A percentile compares a stretch with the other conserved stretches of the same genome.
phyloP scores from a whole-genome alignment of 805 yeast genomes.

The Starmera quercuum region DNA sequence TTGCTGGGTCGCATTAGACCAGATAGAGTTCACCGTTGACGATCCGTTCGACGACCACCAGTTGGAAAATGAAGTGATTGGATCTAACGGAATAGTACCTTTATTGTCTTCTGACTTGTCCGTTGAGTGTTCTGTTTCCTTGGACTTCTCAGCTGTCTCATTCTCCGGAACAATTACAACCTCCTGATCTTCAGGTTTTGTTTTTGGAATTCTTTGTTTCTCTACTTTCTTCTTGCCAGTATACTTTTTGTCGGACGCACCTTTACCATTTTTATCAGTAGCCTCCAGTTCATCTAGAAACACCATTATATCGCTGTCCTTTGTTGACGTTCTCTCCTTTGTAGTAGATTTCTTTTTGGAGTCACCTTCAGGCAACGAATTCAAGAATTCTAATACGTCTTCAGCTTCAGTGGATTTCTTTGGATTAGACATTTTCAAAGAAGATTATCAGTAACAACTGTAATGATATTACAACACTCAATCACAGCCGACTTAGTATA shows the following conservation, averaged over 20 bases:
- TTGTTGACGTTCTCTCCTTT: constrained; percentile 34
- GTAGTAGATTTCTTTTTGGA: constrained; percentile 20
- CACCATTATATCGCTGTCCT: constrained; percentile 32
- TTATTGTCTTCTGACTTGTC: constrained; percentile 16
- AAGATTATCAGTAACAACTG: too few species aligned
- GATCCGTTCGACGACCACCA: constrained; percentile 78
- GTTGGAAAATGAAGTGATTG: constrained; percentile 54
- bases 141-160: constrained; percentile 12
- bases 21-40: constrained; percentile 51
- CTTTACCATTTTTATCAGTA: constrained; percentile 15
- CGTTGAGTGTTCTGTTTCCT: constrained; percentile 5
- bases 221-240: constrained; percentile 8
- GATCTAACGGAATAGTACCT: constrained; percentile 31
- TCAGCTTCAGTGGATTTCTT: constrained; percentile 46
- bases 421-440: constrained; percentile 14
- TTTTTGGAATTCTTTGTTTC: constrained; percentile 10
- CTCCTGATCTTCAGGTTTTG: constrained; percentile 16
- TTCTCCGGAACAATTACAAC: constrained; percentile 14
- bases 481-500: too few species aligned
- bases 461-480: too few species aligned
- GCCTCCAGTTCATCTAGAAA: constrained; percentile 59
- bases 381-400: constrained; percentile 74
- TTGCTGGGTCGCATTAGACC: constrained; percentile 56
- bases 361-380: constrained; percentile 59
- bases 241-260: constrained; percentile 1